Base-by-base conservation (phyloP, 139 green algal species). In the Cymbomonas tetramitiformis region DNA sequence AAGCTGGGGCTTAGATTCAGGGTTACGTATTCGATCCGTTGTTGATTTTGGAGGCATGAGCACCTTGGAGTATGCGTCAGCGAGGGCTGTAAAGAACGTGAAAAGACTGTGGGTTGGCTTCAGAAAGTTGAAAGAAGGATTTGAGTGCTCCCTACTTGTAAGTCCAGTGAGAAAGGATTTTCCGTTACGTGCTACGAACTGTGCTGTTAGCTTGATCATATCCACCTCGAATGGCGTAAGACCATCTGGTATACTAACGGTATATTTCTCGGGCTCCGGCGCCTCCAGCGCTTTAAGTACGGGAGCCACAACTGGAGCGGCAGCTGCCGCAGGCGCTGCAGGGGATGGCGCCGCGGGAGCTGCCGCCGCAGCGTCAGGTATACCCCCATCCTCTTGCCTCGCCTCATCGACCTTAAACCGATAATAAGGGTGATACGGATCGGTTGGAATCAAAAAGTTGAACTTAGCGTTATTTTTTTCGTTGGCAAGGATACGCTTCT, bases 371-470 rank as follows among this genome's bases (percentile, higher is more conserved):
- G 63, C 43, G 51, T 47, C 19, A n/a, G n/a, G n/a, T 46, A 12
- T 18, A 18, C 41, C 41, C 18, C 38, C 61, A 2, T 65, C 54
- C 30, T 81, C 54, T 24, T 58, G 58, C 32, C 48, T 70, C 23
- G 76, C 75, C 46, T 86, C 75, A 38, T 72, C 69, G 21, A 92
- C 69, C 72, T 79, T 81, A 52, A 84, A 64, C 30, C 77, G 58
- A 69, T 99, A 99, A 76, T 95, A 99, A 0, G 82, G 71, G 64
- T 99, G 78, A 66, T 98, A 99, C 0, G 91, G 91, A 60, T 95
- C 85, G 1, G 66, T 82, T n/a, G 83, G 38, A 9, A 62, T 76
- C 46, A 94, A 61, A 71, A 99, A 99, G 67, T 86, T 93, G 75
- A 99, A 99, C 70, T 98, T 99, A 30, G 62, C 57, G 61, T 99